A percentile compares a stretch with the other conserved stretches of the same genome.
Conservation (phyloP, 768 basidiomycete genomes). For the Royoungia palumana region DNA sequence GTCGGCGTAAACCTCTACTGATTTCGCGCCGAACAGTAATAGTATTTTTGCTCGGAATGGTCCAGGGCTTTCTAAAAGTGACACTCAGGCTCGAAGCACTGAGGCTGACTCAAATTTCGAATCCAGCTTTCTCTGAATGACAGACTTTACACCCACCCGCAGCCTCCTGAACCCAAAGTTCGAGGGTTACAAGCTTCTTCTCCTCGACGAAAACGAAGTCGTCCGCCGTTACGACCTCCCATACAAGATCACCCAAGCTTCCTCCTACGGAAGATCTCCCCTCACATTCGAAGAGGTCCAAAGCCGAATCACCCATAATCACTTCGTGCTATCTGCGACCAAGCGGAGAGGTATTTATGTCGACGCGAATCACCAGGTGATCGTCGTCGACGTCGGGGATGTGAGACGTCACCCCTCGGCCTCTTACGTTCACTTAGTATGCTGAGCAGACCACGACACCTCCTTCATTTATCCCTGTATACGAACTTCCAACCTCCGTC, state of each 20-base stretch:
- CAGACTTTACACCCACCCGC: slow-evolving; percentile 45
- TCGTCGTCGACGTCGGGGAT: slow-evolving; percentile 53
- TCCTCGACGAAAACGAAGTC: slow-evolving; percentile 57
- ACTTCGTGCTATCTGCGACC: slow-evolving; percentile 52
- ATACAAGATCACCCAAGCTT: slow-evolving; percentile 45
- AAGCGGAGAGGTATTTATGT: slow-evolving; percentile 59
- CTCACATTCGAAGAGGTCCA: slow-evolving; percentile 80
- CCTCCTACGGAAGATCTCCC: slow-evolving; percentile 55
- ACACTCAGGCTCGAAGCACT: too few species aligned
- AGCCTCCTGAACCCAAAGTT: slow-evolving; percentile 76
- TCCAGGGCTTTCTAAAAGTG: too few species aligned
- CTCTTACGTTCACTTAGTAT: slow-evolving; percentile 1
- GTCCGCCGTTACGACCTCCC: slow-evolving; percentile 48
- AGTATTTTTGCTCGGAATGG: neutral
- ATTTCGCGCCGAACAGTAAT: too few species aligned
- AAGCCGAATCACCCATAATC: slow-evolving; percentile 82
- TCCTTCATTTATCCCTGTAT: slow-evolving; percentile 55
- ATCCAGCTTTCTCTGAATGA: slow-evolving; percentile 18
- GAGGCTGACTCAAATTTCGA: neutral
- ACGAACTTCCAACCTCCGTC: slow-evolving; percentile 57
- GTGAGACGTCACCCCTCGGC: slow-evolving; percentile 40
- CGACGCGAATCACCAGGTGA: slow-evolving; percentile 59
- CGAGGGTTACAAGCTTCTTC: slow-evolving; percentile 76
- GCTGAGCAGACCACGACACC: slow-evolving; percentile 46
- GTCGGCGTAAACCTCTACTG: neutral